Conservation (phyloP, 805 yeast genomes). For the Ogataea polymorpha region DNA sequence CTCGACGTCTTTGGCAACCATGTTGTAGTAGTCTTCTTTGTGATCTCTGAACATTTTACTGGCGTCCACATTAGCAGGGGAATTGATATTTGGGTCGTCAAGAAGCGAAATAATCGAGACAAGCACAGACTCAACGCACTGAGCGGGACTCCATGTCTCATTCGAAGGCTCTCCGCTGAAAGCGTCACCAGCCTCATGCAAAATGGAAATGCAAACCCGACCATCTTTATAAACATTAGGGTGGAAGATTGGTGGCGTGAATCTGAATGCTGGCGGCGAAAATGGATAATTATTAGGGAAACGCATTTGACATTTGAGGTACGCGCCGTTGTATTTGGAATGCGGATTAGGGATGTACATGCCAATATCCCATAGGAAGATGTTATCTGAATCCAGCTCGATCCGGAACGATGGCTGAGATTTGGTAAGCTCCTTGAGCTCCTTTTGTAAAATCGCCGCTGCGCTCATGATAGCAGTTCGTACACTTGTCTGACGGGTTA, state of each 20-base stretch:
- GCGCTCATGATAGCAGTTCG: slow-evolving; percentile 20
- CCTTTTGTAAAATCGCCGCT: slow-evolving; percentile 35
- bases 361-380: slow-evolving; percentile 76
- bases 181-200: slow-evolving; percentile 89
- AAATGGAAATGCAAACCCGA: slow-evolving; percentile 83
- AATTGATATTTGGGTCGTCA: slow-evolving; percentile 89
- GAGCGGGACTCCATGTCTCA: slow-evolving; percentile 94
- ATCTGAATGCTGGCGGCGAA: slow-evolving; percentile 88
- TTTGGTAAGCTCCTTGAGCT: slow-evolving; percentile 30
- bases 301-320: slow-evolving; percentile 89
- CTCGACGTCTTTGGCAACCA: slow-evolving; percentile 78
- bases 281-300: slow-evolving; percentile 91
- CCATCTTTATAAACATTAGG: slow-evolving; percentile 96
- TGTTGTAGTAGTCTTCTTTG: slow-evolving; percentile 69
- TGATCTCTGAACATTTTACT: slow-evolving; percentile 85
- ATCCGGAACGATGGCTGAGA: slow-evolving; percentile 34
- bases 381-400: slow-evolving; percentile 50
- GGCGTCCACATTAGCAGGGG: slow-evolving; percentile 97
- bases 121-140: slow-evolving; percentile 86
- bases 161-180: slow-evolving; percentile 88
- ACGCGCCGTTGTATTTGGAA: slow-evolving; percentile 91
- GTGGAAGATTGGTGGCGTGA: slow-evolving; percentile 90
- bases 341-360: slow-evolving; percentile 89
- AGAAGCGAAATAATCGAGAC: slow-evolving; percentile 86
- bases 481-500: not conserved